Base-by-base conservation (phyloP, 2,329 filamentous ascomycete species). In the Penicillium sp. region DNA sequence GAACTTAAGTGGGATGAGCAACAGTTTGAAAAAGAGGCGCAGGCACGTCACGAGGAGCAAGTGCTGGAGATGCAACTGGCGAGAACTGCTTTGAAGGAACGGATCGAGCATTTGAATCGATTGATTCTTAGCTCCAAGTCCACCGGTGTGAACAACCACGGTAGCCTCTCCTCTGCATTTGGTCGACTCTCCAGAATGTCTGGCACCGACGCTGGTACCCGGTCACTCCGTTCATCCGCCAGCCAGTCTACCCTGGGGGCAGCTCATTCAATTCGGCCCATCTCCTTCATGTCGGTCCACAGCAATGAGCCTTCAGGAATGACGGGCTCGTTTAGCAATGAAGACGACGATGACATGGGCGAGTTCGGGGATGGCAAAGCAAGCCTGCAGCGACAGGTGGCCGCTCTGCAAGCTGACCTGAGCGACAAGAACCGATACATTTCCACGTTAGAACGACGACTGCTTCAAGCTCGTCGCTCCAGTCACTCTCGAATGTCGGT, bases 31-130 rank as follows among this genome's bases (percentile, higher is more conserved):
- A 86, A 89, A 67, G 91, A 97, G 76, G 90, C 90, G 7, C 88
- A 92, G 66, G 86, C 91, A 66, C 87, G 92, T 40, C 95, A 97
- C 67, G 93, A 97, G 72, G 95, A 98, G 78, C 95, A 99, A 75
- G 94, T 99, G 85, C 83, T 99, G 55, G 95, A 99, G 77, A 98
- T 99, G 91, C 95, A 99, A 74, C 84, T 99, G 49, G 95, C 95
- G 35, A 87, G 95, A 43, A 99, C 95, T 0, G 95, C 95, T 0
- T 80, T 99, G 55, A 99, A 98, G 75, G 95, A 99, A 79, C 89
- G 95, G 33, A 99, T 99, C 68, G 93, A 97, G 73, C 95, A 99
- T 75, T 82, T 99, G 49, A 99, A 98, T 77, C 88, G 94, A 50
- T 82, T 99, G 51, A 98, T 99, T 64, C 80, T 99, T 60, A 96